Evolutionary conservation across 306 rosid genomes (phyloP), one percentile per base, ranked within the genome.

Genomic region (Rosa multiflora): DNA sequence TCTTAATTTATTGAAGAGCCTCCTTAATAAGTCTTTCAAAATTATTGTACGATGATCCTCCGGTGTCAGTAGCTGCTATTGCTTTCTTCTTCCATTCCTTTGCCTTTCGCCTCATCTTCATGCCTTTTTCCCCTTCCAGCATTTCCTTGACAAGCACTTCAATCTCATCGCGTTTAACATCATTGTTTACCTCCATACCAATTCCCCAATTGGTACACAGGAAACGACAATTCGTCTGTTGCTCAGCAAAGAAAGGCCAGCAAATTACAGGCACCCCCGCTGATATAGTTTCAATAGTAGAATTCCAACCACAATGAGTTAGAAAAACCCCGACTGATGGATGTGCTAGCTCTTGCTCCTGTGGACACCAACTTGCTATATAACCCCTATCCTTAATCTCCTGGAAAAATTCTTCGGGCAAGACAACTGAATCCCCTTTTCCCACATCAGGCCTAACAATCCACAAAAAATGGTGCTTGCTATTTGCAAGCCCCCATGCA

Each of bases 271-370:
- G 88, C 21, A 84, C 87, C 43, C 91, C 85, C 3, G 56, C 81
- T 64, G 84, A 77, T 8, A 87, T 5, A 61, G 81, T 72, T 72
- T 89, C 93, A 1, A 68, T 13, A 0, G 64, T 69, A 29, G 90
- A 87, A 75, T 89, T 89, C 93, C 93, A 89, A 12, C 90, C 93
- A 70, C 89, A 75, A 42, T 89, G 93, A 20, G 88, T 85, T 51
- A 89, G 26, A 6, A 87, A 87, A 2, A 64, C 75, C 20, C 88
- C 92, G 35, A 83, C 26, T 2, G 89, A 83, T 46, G 85, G 83
- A 75, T 89, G 90, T 56, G 70, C 78, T 7, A 87, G 53, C 32
- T 85, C 90, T 78, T 75, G 70, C 5, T 85, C 83, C 72, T 89
- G 88, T 9, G 78, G 80, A 64, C 87, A 86, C 92, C 90, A 89